phyloP scores from a whole-genome alignment of 1,139 yeast species.

The Suhomyces ambrosiae region DNA sequence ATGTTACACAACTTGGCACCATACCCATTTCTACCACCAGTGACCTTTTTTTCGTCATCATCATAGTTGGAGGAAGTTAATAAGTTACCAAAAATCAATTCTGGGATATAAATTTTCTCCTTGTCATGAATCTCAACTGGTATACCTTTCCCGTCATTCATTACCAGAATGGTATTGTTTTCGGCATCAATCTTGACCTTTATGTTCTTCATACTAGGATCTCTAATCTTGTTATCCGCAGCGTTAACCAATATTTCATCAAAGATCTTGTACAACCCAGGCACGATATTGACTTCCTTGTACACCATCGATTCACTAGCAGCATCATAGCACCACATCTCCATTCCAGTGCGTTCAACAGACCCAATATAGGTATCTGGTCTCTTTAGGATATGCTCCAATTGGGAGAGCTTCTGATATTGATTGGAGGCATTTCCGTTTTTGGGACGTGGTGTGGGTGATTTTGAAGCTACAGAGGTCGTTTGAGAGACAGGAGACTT shows the following conservation, averaged over 20 bases:
- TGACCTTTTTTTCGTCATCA: conserved; percentile 91
- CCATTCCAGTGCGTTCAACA: conserved; percentile 75
- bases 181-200: conserved; percentile 81
- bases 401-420: conserved; percentile 89
- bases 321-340: conserved; percentile 85
- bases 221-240: conserved; percentile 97
- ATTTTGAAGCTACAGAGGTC: conserved; percentile 3
- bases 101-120: conserved; percentile 93
- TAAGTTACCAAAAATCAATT: conserved; percentile 92
- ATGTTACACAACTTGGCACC: conserved; percentile 94
- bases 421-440: conserved; percentile 60
- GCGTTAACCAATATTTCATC: conserved; percentile 98
- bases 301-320: conserved; percentile 71
- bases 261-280: conserved; percentile 94
- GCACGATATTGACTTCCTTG: conserved; percentile 78
- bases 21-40: conserved; percentile 98
- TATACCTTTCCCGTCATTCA: conserved; percentile 94
- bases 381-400: conserved; percentile 94
- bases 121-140: conserved; percentile 93
- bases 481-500: conserved; percentile 3
- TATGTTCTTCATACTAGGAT: conserved; percentile 82
- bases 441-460: conserved; percentile 5
- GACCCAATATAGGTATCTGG: conserved; percentile 99
- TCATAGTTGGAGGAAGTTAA: conserved; percentile 95
- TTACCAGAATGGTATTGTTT: conserved; percentile 71